phyloP scores from a whole-genome alignment of 2,329 filamentous ascomycete genomes.

The Pseudocercospora musae region DNA sequence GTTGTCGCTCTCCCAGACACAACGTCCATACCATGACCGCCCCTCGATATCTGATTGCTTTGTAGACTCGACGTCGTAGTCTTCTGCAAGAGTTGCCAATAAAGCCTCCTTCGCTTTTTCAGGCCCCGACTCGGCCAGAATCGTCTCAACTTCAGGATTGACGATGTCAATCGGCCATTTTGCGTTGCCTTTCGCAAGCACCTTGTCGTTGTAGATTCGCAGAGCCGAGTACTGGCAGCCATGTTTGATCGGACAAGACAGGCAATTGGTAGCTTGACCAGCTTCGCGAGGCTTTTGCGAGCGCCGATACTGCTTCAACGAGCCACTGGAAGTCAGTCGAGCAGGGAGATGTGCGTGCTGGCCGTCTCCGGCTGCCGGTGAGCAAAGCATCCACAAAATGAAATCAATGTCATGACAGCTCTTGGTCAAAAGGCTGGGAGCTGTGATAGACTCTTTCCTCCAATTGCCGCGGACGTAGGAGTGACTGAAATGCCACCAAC shows the following conservation, averaged over 20 bases:
- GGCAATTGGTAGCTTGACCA: constrained; percentile 78
- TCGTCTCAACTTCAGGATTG: constrained; percentile 87
- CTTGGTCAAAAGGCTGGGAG: constrained; percentile 83
- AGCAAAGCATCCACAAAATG: constrained; percentile 83
- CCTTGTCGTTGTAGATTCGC: constrained; percentile 71
- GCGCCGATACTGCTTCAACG: constrained; percentile 72
- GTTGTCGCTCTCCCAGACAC: constrained; percentile 90
- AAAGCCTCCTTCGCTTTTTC: constrained; percentile 53
- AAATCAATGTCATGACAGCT: constrained; percentile 96
- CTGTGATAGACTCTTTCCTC: constrained; percentile 74
- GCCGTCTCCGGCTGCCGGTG: constrained; percentile 51
- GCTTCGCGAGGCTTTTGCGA: constrained; percentile 72
- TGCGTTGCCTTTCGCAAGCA: constrained; percentile 64
- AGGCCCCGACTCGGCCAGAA: constrained; percentile 47
- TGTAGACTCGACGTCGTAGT: constrained; percentile 55
- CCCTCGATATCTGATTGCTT: constrained; percentile 48
- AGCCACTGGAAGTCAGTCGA: constrained; percentile 71
- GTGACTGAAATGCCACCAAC: constrained; percentile 94
- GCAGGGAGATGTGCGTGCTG: constrained; percentile 61
- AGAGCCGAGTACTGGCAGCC: constrained; percentile 83
- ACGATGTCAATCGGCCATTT: constrained; percentile 86
- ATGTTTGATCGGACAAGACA: constrained; percentile 70
- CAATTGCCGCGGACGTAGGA: constrained; percentile 92
- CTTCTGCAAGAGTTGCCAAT: constrained; percentile 48
- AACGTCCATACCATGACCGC: constrained; percentile 79